These are phyloP conservation scores for Parastagonospora nodorum DNA, from an alignment of 2,329 filamentous ascomycete genomes.

Conservation along the genomic window DNA sequence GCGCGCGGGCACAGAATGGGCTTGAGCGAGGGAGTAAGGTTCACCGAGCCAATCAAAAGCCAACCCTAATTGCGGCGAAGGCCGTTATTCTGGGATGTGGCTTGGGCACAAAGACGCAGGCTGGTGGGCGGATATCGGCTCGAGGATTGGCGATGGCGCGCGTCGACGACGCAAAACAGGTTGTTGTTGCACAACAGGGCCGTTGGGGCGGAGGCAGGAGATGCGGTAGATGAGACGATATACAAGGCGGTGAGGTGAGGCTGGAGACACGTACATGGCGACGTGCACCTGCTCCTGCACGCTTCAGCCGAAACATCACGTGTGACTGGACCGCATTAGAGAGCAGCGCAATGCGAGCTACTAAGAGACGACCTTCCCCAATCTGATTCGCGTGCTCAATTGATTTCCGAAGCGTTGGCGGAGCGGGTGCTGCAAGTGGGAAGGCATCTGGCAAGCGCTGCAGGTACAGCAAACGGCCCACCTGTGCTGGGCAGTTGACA, in stretches of 20 bases:
- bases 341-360: not conserved
- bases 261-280: conserved; percentile 8
- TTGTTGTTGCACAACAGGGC: conserved; percentile 1
- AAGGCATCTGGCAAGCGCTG: conserved; percentile 11
- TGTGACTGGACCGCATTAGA: conserved; percentile 5
- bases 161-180: not conserved
- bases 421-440: conserved; percentile 11
- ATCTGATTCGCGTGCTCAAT: not conserved
- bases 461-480: too few relatives aligned
- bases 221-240: not conserved
- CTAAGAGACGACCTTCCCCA: not conserved
- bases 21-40: not conserved
- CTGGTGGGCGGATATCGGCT: not conserved
- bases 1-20: not conserved
- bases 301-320: conserved; percentile 5
- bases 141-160: not conserved
- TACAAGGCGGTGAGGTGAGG: conserved; percentile 6
- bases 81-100: not conserved
- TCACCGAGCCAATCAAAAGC: not conserved
- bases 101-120: not conserved
- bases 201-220: not conserved
- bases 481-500: conserved; percentile 1
- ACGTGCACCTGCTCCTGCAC: not conserved
- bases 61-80: not conserved
- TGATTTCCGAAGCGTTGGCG: conserved; percentile 8